A percentile compares a stretch with the other conserved stretches of the same genome.
Evolutionary conservation across 2,329 filamentous ascomycete species (phyloP).

Genomic region (Phyllosticta citribraziliensis): DNA sequence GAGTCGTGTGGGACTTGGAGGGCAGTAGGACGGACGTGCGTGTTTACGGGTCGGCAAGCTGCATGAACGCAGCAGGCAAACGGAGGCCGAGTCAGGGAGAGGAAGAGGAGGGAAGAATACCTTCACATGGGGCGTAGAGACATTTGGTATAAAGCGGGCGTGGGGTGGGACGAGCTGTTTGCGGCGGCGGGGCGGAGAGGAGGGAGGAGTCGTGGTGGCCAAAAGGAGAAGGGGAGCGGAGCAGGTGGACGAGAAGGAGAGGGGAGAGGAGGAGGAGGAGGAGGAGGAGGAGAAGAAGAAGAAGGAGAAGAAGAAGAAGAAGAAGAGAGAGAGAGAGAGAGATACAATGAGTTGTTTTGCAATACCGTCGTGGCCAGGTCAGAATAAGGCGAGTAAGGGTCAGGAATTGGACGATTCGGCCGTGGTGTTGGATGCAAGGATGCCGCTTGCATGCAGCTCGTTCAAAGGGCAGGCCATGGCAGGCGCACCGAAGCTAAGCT

Average conservation of each 20-base stretch:
- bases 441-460: background rate
- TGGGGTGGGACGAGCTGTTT: conserved; percentile 4
- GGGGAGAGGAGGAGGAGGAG: background rate
- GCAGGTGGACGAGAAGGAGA: background rate
- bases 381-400: background rate
- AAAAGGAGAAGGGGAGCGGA: background rate
- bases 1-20: conserved; percentile 15
- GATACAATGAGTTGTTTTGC: background rate
- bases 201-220: background rate
- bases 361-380: background rate
- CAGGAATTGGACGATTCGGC: background rate
- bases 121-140: conserved; percentile 6
- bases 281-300: background rate
- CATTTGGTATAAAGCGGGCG: conserved; percentile 6
- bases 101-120: conserved; percentile 4
- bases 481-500: background rate
- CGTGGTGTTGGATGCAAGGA: background rate
- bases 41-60: conserved; percentile 20
- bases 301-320: background rate
- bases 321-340: background rate
- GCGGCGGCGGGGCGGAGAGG: conserved; percentile 1
- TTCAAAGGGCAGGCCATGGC: background rate
- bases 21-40: conserved; percentile 17
- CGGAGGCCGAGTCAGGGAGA: conserved; percentile 20
- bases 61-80: conserved; percentile 21